Evolutionary conservation across 345 rosid species (phyloP), one percentile per base, ranked within the genome.

Genomic region (Ceriops zippeliana): DNA sequence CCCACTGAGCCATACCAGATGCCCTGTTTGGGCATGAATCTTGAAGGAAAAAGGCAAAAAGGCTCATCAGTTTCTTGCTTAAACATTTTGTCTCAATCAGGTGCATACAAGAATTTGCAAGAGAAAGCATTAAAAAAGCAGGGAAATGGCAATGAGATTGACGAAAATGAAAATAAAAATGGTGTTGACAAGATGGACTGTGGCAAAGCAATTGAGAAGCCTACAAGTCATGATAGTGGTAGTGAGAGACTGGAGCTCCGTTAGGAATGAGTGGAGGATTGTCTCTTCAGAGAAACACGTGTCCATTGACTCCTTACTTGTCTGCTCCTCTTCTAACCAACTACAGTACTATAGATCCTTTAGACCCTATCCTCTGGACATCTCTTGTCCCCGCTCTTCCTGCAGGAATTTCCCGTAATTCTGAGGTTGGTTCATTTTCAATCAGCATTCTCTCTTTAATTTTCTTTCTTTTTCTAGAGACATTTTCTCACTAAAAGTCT

Each of bases 281-380:
- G 78, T 79, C 92, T 71, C 85, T 86, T 68, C 97, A 87, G 79
- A 90, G 88, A 80, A 95, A 84, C 78, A 70, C 76, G 74, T 87
- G 81, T 76, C 97, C 95, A 7, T 66, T 91, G 77, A 79, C 93
- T 70, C 86, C 98, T 57, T 86, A 89, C 80, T 78, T 93, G 79
- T 82, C 96, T 69, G 86, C 96, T 62, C 99, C 96, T 59, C 87
- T 91, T 70, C 80, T 87, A 57, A 87, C 93, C 68, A 90, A 76
- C 87, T 95, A 91, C 84, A 91, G 79, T 73, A 52, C 83, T 34
- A 76, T 87, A 9, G 97, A 91, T 79, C 87, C 91, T 9, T 75
- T 87, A 46, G 97, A 93, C 59, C 97, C 97, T 70, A 84, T 85
- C 62, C 89, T 86, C 68, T 93, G 98, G 98, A 74, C 96, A 24